Percentiles rank a stretch among this genome's conserved stretches.
Evolutionary conservation across 2,329 filamentous ascomycete genomes (phyloP).

Genomic region (Penicillium sp.): DNA sequence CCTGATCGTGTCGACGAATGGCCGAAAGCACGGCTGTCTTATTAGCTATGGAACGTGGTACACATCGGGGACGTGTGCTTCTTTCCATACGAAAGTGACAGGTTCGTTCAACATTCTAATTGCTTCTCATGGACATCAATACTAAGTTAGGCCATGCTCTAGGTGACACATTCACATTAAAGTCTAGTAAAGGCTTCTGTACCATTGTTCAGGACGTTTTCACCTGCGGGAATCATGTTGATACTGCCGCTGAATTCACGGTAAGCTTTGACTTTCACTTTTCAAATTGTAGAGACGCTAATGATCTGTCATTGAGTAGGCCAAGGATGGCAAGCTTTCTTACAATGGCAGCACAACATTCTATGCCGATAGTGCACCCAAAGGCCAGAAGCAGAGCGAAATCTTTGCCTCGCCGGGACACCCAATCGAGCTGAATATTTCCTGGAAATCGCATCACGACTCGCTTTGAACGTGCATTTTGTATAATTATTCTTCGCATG

Average conservation of each 20-base stretch:
- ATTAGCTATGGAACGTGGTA: slow-evolving; percentile 65
- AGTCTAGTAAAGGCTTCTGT: slow-evolving; percentile 55
- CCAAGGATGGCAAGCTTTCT: slow-evolving; percentile 29
- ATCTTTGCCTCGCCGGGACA: slow-evolving; percentile 32
- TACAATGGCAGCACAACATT: slow-evolving; percentile 35
- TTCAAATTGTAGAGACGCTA: no score
- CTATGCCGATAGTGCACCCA: slow-evolving; percentile 36
- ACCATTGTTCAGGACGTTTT: slow-evolving; percentile 51
- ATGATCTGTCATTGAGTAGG: slow-evolving; percentile 14
- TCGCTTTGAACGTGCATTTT: background rate
- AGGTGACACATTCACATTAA: slow-evolving; percentile 48
- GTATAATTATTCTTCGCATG: no score
- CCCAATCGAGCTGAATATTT: slow-evolving; percentile 31
- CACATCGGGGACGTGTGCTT: slow-evolving; percentile 60
- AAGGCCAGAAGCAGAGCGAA: slow-evolving; percentile 31
- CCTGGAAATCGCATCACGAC: slow-evolving; percentile 24
- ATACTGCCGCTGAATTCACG: slow-evolving; percentile 27
- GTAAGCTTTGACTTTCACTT: slow-evolving; percentile 14
- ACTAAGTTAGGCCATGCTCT: background rate
- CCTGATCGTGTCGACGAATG: slow-evolving; percentile 47
- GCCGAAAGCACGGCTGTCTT: slow-evolving; percentile 52
- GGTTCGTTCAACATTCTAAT: slow-evolving; percentile 20
- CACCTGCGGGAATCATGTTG: slow-evolving; percentile 45
- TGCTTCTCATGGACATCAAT: background rate
- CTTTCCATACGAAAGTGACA: slow-evolving; percentile 38